Base-by-base conservation (phyloP, 1,284 basidiomycete species). In the Thelephora terrestris region DNA sequence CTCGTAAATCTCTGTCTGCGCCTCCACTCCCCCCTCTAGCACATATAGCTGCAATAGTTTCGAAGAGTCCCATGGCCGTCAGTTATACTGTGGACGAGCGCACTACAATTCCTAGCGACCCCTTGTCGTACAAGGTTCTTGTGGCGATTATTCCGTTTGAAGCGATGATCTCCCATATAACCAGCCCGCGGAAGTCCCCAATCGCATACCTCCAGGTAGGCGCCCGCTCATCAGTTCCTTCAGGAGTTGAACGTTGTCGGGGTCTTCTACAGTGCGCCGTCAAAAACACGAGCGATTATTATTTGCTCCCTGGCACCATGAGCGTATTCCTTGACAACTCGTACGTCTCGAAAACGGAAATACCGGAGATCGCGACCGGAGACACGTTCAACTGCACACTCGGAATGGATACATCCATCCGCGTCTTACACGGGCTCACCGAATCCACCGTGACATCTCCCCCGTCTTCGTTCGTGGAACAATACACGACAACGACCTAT, bases 351-450 rank as follows among this genome's bases (percentile, higher is more conserved):
- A 70, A 69, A 54, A 71, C 74, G 0, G 63, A 59, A 1, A 70
- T 78, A 42, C n/a, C 39, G 10, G 70, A 75, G 47, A 66, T 76
- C 44, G 67, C 67, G 50, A 67, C 68, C 0, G 67, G 70, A 10
- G 76, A 78, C 47, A 67, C 62, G 16, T 79, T 81, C 62, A 59
- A 62, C 24, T 78, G 76, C 60, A 72, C 73, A 7, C 69, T 81
- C 18, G 78, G 78, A 18, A 62, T 69, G 20, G 78, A 79, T 57
- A 54, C 70, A 2, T 66, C 70, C 2, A 64, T 73, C 34, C 67
- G 71, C 49, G 64, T 80, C 35, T 68, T 69, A 25, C 77, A 76
- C 61, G 55, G 62, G 5, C 9, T 21, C 39, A 21, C 39, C 5
- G 10, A 21, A 25, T 23, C 20, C 20, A 18, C 25, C 9, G 18